These are phyloP conservation scores for Blumeriella jaapii DNA, from an alignment of 2,329 filamentous ascomycete genomes.

Conservation along the genomic window DNA sequence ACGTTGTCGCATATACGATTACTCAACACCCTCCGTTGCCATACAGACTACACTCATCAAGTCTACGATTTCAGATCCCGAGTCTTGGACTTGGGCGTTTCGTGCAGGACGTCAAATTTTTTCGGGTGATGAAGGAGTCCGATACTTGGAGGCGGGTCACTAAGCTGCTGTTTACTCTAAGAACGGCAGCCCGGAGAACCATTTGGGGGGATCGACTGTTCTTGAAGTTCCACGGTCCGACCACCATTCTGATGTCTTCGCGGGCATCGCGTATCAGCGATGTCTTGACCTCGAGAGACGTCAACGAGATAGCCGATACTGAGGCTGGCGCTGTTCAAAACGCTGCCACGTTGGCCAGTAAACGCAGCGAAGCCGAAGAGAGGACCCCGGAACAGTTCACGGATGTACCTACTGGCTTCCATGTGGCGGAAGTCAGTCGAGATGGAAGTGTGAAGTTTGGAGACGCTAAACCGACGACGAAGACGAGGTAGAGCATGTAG, in stretches of 20 bases:
- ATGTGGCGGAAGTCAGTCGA: conserved; percentile 43
- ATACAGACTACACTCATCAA: conserved; percentile 75
- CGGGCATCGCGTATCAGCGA: conserved; percentile 72
- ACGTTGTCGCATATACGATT: conserved; percentile 83
- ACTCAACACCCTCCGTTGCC: conserved; percentile 63
- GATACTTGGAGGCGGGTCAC: conserved; percentile 60
- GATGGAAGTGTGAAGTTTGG: conserved; percentile 46
- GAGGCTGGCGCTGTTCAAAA: conserved; percentile 59
- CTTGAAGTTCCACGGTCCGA: conserved; percentile 77
- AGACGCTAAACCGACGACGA: conserved; percentile 3
- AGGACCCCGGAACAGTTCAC: conserved; percentile 23
- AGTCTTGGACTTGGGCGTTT: conserved; percentile 47
- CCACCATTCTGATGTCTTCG: conserved; percentile 77
- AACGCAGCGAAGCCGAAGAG: conserved; percentile 27
- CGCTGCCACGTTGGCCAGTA: conserved; percentile 39
- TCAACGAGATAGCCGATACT: conserved; percentile 81
- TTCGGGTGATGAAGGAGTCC: conserved; percentile 60
- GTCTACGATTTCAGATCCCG: conserved; percentile 68
- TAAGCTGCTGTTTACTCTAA: conserved; percentile 52
- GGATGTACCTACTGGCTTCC: conserved; percentile 35
- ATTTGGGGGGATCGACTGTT: conserved; percentile 94
- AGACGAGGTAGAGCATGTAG: background rate
- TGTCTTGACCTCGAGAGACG: conserved; percentile 61
- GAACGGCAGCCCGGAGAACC: conserved; percentile 67
- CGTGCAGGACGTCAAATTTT: conserved; percentile 60